Conservation (phyloP, 192 early-diverging fungal genomes). For the Phlyctochytrium bullatum region DNA sequence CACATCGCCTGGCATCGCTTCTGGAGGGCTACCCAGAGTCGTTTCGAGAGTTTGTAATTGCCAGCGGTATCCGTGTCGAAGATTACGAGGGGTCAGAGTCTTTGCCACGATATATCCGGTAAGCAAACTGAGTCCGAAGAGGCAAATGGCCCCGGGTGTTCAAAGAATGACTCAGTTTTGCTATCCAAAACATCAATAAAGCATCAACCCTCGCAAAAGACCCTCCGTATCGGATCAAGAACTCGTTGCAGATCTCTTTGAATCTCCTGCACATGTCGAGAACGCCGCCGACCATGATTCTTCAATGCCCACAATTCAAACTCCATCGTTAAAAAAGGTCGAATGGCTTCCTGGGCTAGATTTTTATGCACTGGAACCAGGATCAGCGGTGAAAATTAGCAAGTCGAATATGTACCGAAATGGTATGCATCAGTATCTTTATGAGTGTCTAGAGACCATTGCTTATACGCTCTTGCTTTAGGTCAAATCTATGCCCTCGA, state of each 20-base stretch:
- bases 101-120: neutral
- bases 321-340: neutral
- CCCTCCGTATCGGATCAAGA: too few species aligned
- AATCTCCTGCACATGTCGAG: neutral
- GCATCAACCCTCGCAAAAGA: too few species aligned
- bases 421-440: neutral
- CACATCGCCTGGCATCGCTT: too few species aligned
- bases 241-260: neutral
- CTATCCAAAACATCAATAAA: too few species aligned
- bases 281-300: neutral
- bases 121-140: too few species aligned
- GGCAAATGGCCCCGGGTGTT: too few species aligned
- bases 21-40: too few species aligned
- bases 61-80: neutral
- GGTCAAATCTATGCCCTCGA: slow-evolving; percentile 68
- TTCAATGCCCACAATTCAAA: neutral
- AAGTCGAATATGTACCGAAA: neutral
- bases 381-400: neutral
- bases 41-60: neutral
- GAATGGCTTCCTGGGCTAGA: neutral
- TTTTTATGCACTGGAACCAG: neutral
- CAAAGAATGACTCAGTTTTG: too few species aligned
- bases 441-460: neutral
- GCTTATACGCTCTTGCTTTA: neutral
- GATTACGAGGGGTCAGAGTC: neutral